Percentiles rank a stretch among this genome's conserved stretches.
Evolutionary conservation across 129 eudicot genomes (phyloP).

Genomic region (Deinandra increscens): DNA sequence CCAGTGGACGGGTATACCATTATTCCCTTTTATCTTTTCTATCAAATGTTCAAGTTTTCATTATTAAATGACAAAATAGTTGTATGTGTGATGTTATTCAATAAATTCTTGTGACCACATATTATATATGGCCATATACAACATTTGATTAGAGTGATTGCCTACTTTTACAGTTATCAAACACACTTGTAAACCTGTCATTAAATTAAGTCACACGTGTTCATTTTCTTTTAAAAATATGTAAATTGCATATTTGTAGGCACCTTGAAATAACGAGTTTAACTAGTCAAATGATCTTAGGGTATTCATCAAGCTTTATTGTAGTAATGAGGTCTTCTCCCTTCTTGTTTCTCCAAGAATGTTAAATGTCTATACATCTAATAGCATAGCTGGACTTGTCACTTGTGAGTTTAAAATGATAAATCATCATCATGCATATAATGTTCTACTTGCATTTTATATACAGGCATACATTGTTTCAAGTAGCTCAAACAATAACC

Average conservation of each 20-base stretch:
- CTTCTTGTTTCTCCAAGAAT: neutral
- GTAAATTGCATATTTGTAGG: neutral
- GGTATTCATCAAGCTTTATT: neutral
- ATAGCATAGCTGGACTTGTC: neutral
- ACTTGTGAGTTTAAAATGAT: constrained; percentile 18
- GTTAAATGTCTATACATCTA: neutral
- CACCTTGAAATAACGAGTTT: neutral
- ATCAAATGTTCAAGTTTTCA: neutral
- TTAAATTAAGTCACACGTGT: neutral
- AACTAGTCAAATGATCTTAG: neutral
- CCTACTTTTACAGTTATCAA: neutral
- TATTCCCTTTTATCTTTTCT: neutral
- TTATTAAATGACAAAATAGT: neutral
- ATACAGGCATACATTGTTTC: constrained; percentile 58
- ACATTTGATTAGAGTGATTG: neutral
- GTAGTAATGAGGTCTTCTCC: neutral
- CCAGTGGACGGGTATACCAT: constrained; percentile 68
- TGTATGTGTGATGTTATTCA: neutral
- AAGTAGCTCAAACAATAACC: constrained; percentile 68
- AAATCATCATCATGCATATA: constrained; percentile 14
- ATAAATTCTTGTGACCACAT: neutral
- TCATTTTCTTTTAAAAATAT: neutral
- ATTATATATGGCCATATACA: neutral
- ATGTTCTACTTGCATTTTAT: constrained; percentile 11
- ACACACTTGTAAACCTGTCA: neutral